phyloP scores from a whole-genome alignment of 495 filamentous ascomycete genomes.

The Elaphomyces granulatus region DNA sequence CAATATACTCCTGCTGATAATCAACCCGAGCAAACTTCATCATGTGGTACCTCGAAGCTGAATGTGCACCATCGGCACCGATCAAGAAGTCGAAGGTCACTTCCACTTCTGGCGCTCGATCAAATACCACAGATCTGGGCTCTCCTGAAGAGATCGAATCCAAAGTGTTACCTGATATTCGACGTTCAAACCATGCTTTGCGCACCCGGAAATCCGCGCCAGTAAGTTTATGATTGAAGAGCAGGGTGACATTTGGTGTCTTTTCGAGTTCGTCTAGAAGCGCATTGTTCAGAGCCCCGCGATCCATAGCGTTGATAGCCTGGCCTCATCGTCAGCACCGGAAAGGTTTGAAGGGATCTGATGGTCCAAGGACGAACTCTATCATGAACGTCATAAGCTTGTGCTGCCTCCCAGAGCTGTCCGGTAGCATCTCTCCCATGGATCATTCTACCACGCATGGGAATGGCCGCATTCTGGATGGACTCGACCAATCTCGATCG shows the following conservation, averaged over 20 bases:
- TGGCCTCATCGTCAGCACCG: no score
- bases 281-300: conserved; percentile 67
- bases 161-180: conserved; percentile 8
- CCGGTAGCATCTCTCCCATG: conserved; percentile 55
- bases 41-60: conserved; percentile 72
- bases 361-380: conserved; percentile 38
- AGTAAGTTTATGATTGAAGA: conserved; percentile 83
- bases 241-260: conserved; percentile 73
- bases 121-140: conserved; percentile 16
- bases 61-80: conserved; percentile 94
- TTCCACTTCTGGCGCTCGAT: conserved; percentile 45
- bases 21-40: conserved; percentile 86
- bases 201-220: conserved; percentile 67
- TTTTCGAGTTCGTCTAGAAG: conserved; percentile 74
- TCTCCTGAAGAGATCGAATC: conserved; percentile 8
- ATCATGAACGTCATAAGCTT: conserved; percentile 83
- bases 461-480: conserved; percentile 63
- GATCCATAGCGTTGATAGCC: conserved; percentile 54
- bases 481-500: conserved; percentile 51
- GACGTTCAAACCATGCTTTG: conserved; percentile 75
- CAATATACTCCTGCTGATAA: conserved; percentile 92
- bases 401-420: conserved; percentile 57
- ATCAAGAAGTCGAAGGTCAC: conserved; percentile 82
- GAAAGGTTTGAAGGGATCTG: no score
- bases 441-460: conserved; percentile 97